Base-by-base conservation (phyloP, 1,284 basidiomycete genomes). In the Ustilago bromivora region DNA sequence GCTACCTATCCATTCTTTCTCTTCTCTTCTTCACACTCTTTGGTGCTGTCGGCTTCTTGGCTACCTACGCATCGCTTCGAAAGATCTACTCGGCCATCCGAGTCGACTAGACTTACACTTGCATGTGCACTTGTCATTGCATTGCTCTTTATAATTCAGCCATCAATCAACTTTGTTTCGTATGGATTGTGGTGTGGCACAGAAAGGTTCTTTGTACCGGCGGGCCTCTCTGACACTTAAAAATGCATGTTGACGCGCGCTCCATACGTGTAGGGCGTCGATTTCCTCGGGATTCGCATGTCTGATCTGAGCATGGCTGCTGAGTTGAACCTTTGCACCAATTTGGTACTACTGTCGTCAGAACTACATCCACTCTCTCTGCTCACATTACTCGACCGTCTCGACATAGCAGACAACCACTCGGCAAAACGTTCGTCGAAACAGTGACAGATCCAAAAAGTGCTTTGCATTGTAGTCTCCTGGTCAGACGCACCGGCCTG, bases 1-100 rank as follows among this genome's bases (percentile, higher is more conserved):
- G 96, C 34, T 99, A 98, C 86, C 89, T 99, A 65, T 89, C 92
- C 82, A 89, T 98, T 31, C 90, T 98, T 62, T 91, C 91, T 15
- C 85, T 95, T 15, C 88, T 98, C 49, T 91, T 94, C 85, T 98
- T 97, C 89, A 89, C 98, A 43, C 89, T 96, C 60, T 94, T 94
- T 61, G 95, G 94, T 1, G 72, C 76, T 12, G 59, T 83, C 2
- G 81, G 81, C 31, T 83, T 81, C 55, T 61, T 79, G 34, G 75
- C 81, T 1, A 81, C 78, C 56, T 83, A 83, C 47, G 69, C 66
- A 17, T 70, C 76, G 43, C 58, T 83, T 12, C 57, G 78, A 10
- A 71, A 68, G 43, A 78, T 84, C 66, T 84, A 84, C 61, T 72
- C 71, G 34, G 77, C 79, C 49, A 83, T 84, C 32, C 71, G 82